phyloP scores from a whole-genome alignment of 441 rosid genomes.

The Corymbia calophylla region DNA sequence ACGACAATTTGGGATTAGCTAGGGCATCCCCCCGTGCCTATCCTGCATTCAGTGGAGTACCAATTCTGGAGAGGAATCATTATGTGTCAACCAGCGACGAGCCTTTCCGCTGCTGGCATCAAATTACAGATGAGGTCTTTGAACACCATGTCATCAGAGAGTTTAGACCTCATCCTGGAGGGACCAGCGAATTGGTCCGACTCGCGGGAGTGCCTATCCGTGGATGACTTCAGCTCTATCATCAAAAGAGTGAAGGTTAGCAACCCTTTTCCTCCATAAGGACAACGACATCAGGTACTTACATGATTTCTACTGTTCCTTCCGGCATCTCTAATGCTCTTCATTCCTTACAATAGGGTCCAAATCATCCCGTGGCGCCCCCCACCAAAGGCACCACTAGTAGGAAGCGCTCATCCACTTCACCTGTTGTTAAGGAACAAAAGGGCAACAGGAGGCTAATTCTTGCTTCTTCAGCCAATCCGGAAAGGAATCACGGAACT shows the following conservation, averaged over 20 bases:
- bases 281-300: neutral
- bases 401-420: neutral
- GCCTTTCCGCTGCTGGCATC: neutral
- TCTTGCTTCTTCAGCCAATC: neutral
- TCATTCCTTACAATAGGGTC: neutral
- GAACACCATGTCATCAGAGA: neutral
- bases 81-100: neutral
- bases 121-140: neutral
- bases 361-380: neutral
- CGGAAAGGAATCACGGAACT: neutral
- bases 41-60: neutral
- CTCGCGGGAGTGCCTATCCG: neutral
- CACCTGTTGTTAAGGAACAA: neutral
- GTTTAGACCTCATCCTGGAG: neutral
- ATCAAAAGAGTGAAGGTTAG: neutral
- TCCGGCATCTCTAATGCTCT: neutral
- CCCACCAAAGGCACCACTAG: neutral
- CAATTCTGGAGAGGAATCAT: neutral
- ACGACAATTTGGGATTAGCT: neutral
- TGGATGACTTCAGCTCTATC: neutral
- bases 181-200: neutral
- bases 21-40: neutral
- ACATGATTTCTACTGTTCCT: neutral
- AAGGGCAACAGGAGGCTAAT: neutral
- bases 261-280: neutral